phyloP scores from a whole-genome alignment of 73 alveolate genomes.

The Symbiodinium pilosum region DNA sequence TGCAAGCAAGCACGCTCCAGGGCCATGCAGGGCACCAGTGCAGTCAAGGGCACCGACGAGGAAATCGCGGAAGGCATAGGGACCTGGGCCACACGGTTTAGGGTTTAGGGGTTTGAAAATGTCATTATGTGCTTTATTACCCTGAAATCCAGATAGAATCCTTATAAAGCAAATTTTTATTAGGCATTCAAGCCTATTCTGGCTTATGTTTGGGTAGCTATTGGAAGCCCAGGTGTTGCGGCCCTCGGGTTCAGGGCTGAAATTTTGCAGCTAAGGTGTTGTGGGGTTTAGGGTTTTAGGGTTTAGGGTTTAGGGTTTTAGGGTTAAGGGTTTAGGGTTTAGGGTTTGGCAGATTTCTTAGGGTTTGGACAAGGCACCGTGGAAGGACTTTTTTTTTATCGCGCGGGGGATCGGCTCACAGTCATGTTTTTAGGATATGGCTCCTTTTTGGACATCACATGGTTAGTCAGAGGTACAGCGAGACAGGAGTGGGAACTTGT shows the following conservation, averaged over 20 bases:
- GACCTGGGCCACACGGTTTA: background rate
- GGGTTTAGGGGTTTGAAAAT: background rate
- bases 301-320: background rate
- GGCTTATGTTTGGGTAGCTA: background rate
- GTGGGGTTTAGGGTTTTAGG: background rate
- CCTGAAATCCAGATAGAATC: background rate
- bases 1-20: background rate
- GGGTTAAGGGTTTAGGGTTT: background rate
- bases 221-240: no score
- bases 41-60: background rate
- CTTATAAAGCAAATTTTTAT: background rate
- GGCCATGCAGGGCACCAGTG: conserved; percentile 2
- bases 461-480: no score
- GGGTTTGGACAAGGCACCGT: no score
- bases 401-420: no score
- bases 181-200: background rate
- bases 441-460: no score
- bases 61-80: background rate
- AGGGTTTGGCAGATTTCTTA: background rate
- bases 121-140: no score
- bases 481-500: no score
- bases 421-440: no score
- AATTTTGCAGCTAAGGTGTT: background rate
- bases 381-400: no score
- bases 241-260: background rate